Evolutionary conservation across 2,329 filamentous ascomycete genomes (phyloP).

Genomic region (Diplodia sapinea): DNA sequence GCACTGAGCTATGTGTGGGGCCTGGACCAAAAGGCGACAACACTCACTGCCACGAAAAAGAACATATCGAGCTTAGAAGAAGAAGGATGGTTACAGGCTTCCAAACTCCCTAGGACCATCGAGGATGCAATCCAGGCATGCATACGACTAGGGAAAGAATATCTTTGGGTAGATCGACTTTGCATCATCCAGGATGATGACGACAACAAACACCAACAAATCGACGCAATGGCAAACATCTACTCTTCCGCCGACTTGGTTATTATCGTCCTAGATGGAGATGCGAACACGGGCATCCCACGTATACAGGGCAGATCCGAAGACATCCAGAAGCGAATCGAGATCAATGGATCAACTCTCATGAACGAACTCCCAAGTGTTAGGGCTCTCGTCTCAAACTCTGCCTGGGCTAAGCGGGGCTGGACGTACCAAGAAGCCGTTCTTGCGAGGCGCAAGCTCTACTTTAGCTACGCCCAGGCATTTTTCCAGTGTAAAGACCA

Average conservation of each 20-base stretch:
- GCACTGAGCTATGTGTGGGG: conserved; percentile 31
- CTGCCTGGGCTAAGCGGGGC: conserved; percentile 7
- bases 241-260: not conserved
- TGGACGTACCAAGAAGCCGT: conserved; percentile 29
- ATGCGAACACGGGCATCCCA: conserved; percentile 1
- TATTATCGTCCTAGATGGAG: not conserved
- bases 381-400: not conserved
- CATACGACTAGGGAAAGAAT: not conserved
- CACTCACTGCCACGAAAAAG: not conserved
- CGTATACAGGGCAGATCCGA: not conserved
- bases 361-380: not conserved
- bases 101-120: not conserved
- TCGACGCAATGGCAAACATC: conserved; percentile 7
- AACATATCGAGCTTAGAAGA: not conserved
- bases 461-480: not conserved
- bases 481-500: not conserved
- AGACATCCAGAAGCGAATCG: not conserved
- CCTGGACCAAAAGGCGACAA: not conserved
- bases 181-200: conserved; percentile 30
- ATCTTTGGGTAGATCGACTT: conserved; percentile 28
- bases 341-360: not conserved
- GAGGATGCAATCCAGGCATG: conserved; percentile 24
- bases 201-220: not conserved
- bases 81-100: not conserved
- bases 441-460: conserved; percentile 1